These are phyloP conservation scores for Lyophyllum semitale DNA, from an alignment of 768 basidiomycete species.

Conservation along the genomic window DNA sequence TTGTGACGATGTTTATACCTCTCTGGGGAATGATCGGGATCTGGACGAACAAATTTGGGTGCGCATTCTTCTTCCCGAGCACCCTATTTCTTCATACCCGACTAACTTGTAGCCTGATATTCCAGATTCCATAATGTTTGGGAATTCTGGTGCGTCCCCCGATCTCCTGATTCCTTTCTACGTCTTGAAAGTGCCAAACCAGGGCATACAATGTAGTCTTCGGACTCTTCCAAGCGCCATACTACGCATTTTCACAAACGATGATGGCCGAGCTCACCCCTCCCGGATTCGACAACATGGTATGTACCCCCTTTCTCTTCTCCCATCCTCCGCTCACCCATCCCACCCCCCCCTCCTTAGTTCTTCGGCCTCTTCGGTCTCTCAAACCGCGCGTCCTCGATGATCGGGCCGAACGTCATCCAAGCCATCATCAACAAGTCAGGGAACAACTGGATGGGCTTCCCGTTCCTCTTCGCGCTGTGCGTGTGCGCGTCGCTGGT, in stretches of 20 bases:
- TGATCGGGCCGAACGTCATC: conserved; percentile 85
- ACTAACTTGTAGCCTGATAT: neutral
- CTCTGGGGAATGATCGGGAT: conserved; percentile 88
- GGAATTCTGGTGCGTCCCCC: conserved; percentile 74
- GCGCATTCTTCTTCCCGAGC: conserved; percentile 18
- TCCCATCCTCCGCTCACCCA: neutral
- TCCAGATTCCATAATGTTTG: conserved; percentile 73
- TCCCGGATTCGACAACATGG: conserved; percentile 84
- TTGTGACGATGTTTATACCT: conserved; percentile 76
- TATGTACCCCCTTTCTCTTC: conserved; percentile 7
- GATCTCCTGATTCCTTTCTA: neutral
- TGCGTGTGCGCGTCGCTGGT: conserved; percentile 65
- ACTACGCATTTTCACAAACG: conserved; percentile 84
- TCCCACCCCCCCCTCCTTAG: conserved; percentile 32
- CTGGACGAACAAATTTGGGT: conserved; percentile 79
- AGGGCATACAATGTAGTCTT: conserved; percentile 82
- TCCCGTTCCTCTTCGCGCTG: conserved; percentile 80
- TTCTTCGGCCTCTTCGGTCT: conserved; percentile 89
- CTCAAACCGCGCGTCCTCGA: conserved; percentile 82
- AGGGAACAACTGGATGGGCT: conserved; percentile 80
- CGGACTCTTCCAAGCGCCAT: conserved; percentile 84
- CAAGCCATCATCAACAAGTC: conserved; percentile 77
- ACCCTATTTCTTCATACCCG: neutral
- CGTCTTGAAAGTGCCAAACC: neutral
- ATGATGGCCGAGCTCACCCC: conserved; percentile 91